A percentile compares a stretch with the other conserved stretches of the same genome.
Evolutionary conservation across 2,329 filamentous ascomycete genomes (phyloP).

Genomic region (Alternaria sp.): DNA sequence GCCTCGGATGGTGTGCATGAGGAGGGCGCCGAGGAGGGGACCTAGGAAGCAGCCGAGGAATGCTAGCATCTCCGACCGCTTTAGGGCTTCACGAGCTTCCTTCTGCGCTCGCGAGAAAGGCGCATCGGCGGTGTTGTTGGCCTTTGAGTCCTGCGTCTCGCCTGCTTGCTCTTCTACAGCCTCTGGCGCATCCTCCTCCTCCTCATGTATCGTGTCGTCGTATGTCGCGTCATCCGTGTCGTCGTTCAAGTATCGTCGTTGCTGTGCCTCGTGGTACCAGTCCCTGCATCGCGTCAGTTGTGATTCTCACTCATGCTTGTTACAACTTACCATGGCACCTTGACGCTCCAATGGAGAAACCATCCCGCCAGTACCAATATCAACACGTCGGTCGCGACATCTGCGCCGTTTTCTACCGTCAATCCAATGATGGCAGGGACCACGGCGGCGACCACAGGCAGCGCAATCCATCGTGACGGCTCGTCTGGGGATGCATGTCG

Average conservation of each 20-base stretch:
- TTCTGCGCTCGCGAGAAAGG: slow-evolving; percentile 26
- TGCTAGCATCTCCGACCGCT: slow-evolving; percentile 75
- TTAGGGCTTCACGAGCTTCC: slow-evolving; percentile 68
- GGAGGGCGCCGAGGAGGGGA: slow-evolving; percentile 78
- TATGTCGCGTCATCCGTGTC: slow-evolving; percentile 24
- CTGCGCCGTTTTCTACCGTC: slow-evolving; percentile 82
- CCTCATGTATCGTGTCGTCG: slow-evolving; percentile 38
- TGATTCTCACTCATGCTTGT: neutral
- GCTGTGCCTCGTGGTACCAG: slow-evolving; percentile 61
- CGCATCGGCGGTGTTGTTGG: neutral
- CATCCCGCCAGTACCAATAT: slow-evolving; percentile 80
- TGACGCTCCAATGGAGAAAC: slow-evolving; percentile 91
- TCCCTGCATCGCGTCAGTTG: slow-evolving; percentile 47
- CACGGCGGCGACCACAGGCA: slow-evolving; percentile 83
- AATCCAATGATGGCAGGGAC: slow-evolving; percentile 85
- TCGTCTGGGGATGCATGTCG: slow-evolving; percentile 53
- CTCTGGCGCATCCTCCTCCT: slow-evolving; percentile 33
- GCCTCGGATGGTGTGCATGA: slow-evolving; percentile 80
- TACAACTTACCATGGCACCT: slow-evolving; percentile 76
- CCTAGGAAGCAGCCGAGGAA: slow-evolving; percentile 79
- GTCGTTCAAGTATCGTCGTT: slow-evolving; percentile 37
- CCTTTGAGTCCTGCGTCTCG: slow-evolving; percentile 16
- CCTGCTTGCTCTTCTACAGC: slow-evolving; percentile 15
- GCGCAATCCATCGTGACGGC: slow-evolving; percentile 74
- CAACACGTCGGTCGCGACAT: slow-evolving; percentile 83